phyloP scores from a whole-genome alignment of 2,329 filamentous ascomycete species.

The Alternaria sp. region DNA sequence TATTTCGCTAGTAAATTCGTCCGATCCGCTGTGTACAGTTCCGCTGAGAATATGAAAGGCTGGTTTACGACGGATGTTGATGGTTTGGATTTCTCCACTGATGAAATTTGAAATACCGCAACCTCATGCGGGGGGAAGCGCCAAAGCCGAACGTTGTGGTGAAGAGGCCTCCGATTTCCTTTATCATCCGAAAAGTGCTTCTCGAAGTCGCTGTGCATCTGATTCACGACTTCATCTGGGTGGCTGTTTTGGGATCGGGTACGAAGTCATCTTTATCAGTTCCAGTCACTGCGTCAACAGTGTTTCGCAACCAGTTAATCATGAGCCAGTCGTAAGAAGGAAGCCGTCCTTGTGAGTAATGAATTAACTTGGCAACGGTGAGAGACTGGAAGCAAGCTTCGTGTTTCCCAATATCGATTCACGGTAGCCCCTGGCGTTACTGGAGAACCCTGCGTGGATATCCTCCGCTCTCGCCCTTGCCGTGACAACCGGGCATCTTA shows the following conservation, averaged over 20 bases:
- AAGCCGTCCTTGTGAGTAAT: neutral
- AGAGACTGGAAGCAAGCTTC: neutral
- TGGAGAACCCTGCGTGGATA: neutral
- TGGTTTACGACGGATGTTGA: neutral
- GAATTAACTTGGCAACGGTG: neutral
- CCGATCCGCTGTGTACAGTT: neutral
- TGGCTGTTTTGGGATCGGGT: neutral
- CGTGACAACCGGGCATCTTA: no score
- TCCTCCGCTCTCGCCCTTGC: neutral
- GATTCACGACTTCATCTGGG: neutral
- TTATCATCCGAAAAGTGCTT: neutral
- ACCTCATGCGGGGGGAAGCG: neutral
- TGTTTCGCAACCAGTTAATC: neutral
- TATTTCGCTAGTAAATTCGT: neutral
- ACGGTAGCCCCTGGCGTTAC: neutral
- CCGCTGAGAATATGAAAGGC: neutral
- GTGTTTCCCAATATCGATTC: neutral
- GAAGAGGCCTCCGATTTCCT: neutral
- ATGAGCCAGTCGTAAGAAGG: neutral
- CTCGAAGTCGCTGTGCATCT: neutral
- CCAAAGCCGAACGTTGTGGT: neutral
- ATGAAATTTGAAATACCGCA: neutral
- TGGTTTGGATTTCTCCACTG: neutral
- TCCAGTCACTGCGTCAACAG: neutral
- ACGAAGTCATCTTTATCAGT: neutral